Conservation (phyloP, 2,329 filamentous ascomycete species). For the Colletotrichum sp. region DNA sequence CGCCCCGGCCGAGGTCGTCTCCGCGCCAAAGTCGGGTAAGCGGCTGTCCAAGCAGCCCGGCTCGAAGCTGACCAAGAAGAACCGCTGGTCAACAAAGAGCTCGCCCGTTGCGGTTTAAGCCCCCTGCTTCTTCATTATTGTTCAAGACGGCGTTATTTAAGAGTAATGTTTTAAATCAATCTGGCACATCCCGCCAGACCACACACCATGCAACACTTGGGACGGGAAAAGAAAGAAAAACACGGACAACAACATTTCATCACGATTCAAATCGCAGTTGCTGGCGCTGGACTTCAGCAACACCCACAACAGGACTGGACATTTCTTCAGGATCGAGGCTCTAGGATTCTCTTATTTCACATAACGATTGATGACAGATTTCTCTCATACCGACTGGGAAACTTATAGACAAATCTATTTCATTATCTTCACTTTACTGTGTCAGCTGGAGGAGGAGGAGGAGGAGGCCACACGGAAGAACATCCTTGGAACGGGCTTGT, state of each 20-base stretch:
- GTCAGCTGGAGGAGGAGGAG: not conserved
- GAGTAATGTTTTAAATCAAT: not conserved
- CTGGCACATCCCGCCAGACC: not conserved
- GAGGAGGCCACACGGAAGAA: not conserved
- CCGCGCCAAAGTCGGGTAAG: conserved; percentile 24
- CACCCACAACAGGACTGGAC: not conserved
- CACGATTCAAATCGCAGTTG: not conserved
- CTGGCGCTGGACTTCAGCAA: conserved; percentile 13
- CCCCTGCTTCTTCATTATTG: not conserved
- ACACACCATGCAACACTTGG: not conserved
- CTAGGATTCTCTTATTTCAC: conserved; percentile 4
- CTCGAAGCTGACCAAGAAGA: conserved; percentile 34
- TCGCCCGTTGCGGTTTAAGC: conserved; percentile 30
- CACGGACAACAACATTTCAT: not conserved
- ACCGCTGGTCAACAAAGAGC: conserved; percentile 31
- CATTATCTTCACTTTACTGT: not conserved
- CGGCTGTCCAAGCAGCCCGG: conserved; percentile 33
- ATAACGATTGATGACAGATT: not conserved
- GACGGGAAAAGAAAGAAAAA: not conserved
- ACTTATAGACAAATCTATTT: not conserved
- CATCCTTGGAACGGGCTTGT: not conserved
- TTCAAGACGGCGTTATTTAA: not conserved
- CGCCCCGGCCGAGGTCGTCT: not conserved
- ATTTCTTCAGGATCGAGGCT: not conserved
- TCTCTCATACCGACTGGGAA: conserved; percentile 1